A percentile compares a stretch with the other conserved stretches of the same genome.
These are phyloP conservation scores for Aspergillus kassunensis DNA, from an alignment of 495 filamentous ascomycete genomes.

Conservation along the genomic window DNA sequence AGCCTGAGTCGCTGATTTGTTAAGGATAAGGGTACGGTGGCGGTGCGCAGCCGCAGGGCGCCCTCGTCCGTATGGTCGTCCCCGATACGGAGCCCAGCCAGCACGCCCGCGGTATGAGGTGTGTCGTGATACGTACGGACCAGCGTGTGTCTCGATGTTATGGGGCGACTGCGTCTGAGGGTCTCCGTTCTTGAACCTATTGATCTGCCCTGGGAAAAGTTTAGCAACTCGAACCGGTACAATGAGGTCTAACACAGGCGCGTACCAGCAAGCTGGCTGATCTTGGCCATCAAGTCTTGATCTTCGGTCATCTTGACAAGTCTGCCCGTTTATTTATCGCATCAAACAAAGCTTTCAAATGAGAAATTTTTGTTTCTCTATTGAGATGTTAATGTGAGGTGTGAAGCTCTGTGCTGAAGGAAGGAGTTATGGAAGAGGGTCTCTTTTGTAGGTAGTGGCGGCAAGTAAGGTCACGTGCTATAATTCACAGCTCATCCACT, in stretches of 20 bases:
- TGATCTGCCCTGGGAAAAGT: constrained; percentile 65
- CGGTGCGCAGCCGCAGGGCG: constrained; percentile 50
- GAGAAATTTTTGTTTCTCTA: constrained; percentile 2
- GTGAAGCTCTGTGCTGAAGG: not conserved
- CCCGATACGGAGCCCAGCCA: constrained; percentile 45
- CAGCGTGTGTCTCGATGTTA: constrained; percentile 19
- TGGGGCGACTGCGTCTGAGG: constrained; percentile 27
- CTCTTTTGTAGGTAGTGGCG: constrained; percentile 1
- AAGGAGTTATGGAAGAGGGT: constrained; percentile 4
- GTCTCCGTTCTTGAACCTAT: constrained; percentile 70
- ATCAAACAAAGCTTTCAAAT: constrained; percentile 1
- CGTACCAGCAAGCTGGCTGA: constrained; percentile 71
- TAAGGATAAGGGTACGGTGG: constrained; percentile 71
- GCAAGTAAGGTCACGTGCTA: constrained; percentile 1
- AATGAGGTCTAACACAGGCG: constrained; percentile 12
- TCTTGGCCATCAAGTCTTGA: constrained; percentile 69
- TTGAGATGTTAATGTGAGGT: not conserved
- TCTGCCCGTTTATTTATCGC: not conserved
- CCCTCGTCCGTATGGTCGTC: constrained; percentile 43
- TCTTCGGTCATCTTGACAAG: constrained; percentile 60
- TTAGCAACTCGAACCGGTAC: constrained; percentile 25
- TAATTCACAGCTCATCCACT: not conserved
- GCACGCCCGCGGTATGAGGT: constrained; percentile 35
- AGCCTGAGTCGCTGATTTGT: constrained; percentile 42
- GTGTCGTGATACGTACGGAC: constrained; percentile 38